These are phyloP conservation scores for Sclerotinia sclerotiorum DNA, from an alignment of 2,329 filamentous ascomycete species.

Conservation along the genomic window DNA sequence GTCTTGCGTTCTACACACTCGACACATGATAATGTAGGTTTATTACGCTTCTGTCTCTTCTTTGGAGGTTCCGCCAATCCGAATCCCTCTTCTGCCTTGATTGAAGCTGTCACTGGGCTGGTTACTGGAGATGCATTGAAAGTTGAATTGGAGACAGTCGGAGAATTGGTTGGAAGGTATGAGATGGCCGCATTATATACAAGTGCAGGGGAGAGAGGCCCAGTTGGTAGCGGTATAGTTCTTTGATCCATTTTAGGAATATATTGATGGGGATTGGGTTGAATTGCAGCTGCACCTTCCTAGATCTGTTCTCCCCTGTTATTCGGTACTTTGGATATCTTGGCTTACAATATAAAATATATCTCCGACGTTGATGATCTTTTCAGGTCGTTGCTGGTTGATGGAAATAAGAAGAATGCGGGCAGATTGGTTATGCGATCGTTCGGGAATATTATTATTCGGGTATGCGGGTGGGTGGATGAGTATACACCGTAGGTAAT, in stretches of 20 bases:
- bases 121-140: conserved; percentile 21
- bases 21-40: conserved; percentile 75
- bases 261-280: no score
- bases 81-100: conserved; percentile 27
- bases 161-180: conserved; percentile 25
- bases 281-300: not conserved
- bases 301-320: not conserved
- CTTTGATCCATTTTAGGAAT: conserved; percentile 27
- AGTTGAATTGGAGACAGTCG: conserved; percentile 30
- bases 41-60: conserved; percentile 82
- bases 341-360: no score
- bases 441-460: conserved; percentile 30
- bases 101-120: conserved; percentile 23
- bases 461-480: not conserved
- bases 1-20: conserved; percentile 83
- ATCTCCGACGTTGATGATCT: no score
- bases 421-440: not conserved
- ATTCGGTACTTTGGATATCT: not conserved
- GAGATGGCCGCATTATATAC: conserved; percentile 24
- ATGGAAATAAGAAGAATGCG: conserved; percentile 36
- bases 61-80: conserved; percentile 30
- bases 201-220: conserved; percentile 27
- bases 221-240: not conserved
- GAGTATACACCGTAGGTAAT: not conserved
- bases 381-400: conserved; percentile 27